Percentiles rank a stretch among this genome's conserved stretches.
Conservation (phyloP, 2,329 filamentous ascomycete genomes). For the Exophiala alcalophila region DNA sequence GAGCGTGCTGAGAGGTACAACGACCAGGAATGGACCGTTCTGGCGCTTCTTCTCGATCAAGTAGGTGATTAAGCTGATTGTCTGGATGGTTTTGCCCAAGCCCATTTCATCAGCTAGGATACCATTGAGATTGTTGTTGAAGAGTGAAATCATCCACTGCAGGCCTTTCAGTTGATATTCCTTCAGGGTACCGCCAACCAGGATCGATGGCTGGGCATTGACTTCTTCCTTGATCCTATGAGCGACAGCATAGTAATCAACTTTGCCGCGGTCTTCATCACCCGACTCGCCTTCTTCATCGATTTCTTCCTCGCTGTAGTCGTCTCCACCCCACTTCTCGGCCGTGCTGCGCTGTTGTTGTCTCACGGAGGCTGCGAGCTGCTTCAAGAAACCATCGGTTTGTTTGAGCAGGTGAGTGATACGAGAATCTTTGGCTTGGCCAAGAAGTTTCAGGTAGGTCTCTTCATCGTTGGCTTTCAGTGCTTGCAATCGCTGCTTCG, state of each 20-base stretch:
- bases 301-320: conserved; percentile 51
- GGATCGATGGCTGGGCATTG: conserved; percentile 72
- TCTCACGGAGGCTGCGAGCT: conserved; percentile 91
- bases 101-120: conserved; percentile 99
- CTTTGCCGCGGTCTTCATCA: conserved; percentile 69
- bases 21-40: conserved; percentile 88
- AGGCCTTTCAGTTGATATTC: conserved; percentile 98
- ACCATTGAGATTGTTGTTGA: conserved; percentile 99
- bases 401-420: conserved; percentile 96
- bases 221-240: conserved; percentile 95
- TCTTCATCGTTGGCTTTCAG: conserved; percentile 99
- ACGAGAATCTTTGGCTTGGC: conserved; percentile 98
- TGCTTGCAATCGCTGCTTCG: conserved; percentile 98
- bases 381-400: conserved; percentile 94
- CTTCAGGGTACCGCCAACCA: conserved; percentile 90
- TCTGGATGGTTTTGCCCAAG: conserved; percentile 99
- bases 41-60: conserved; percentile 95
- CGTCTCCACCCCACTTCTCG: conserved; percentile 71
- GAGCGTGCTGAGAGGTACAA: conserved; percentile 92
- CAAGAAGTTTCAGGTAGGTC: conserved; percentile 94
- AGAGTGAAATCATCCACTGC: conserved; percentile 99
- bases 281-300: conserved; percentile 67
- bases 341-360: conserved; percentile 82
- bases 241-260: conserved; percentile 98
- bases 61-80: conserved; percentile 94